Evolutionary conservation across 2,329 filamentous ascomycete species (phyloP), one percentile per base, ranked within the genome.

Genomic region (Ophiostoma quercus): DNA sequence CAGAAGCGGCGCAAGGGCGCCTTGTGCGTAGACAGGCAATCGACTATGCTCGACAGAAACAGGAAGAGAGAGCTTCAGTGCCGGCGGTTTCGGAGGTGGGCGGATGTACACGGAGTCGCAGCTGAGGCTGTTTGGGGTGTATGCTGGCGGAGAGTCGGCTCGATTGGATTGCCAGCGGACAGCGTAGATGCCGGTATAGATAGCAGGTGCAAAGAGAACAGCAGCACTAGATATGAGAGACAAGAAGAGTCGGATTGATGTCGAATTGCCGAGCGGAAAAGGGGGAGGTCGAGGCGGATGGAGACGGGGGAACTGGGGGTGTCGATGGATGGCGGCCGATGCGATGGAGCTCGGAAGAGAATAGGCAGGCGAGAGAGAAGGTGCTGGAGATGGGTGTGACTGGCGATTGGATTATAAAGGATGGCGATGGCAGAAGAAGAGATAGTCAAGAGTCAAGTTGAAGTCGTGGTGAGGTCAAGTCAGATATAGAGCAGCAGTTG

Each of bases 231-330:
- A n/a, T 16, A 22, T 12, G 51, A 2, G 16, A 57, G 51, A 62
- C 25, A 62, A 19, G 57, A 62, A 14, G 25, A 32, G 1, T 11
- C 51, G 51, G 51, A 47, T 19, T 37, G 60, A 68, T 39, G 57
- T 19, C 11, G n/a, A 34, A 66, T 34, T 22, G 37, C 37, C 54
- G 67, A 65, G 34, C 67, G 25, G 47, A 57, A 43, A 22, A 65
- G 60, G 34, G 60, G 68, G 68, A 62, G 41, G 63, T 63, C 29
- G 29, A 68, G 34, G 47, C 7, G 62, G 54, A 54, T 63, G 68
- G 60, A 57, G 68, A 41, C 68, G 41, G 37, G 68, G 68, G 12
- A 29, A 19, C 9, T 32, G 57, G 57, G 11, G 25, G 57, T 29
- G 63, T 67, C 57, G 62, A 67, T 39, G 65, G 65, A 39, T 43